phyloP scores from a whole-genome alignment of 345 rosid species.

The Firmiana major region DNA sequence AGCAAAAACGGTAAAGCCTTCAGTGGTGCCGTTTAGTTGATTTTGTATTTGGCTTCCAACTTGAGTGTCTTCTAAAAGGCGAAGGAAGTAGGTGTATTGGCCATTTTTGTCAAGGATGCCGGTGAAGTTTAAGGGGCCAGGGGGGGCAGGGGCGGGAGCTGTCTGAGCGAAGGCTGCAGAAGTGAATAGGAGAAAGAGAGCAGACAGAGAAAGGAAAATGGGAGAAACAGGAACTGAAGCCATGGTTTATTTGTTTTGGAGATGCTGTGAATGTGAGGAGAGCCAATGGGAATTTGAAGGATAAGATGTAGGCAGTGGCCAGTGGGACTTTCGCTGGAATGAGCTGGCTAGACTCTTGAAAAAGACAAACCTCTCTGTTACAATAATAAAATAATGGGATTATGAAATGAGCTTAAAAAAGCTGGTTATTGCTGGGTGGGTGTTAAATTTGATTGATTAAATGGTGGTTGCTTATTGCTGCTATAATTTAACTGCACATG shows the following conservation, averaged over 20 bases:
- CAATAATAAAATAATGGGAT: background rate
- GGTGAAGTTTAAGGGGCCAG: slow-evolving; percentile 67
- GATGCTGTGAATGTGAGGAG: slow-evolving; percentile 20
- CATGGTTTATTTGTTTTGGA: slow-evolving; percentile 30
- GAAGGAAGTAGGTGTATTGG: slow-evolving; percentile 57
- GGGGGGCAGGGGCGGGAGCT: slow-evolving; percentile 57
- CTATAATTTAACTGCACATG: too few relatives aligned
- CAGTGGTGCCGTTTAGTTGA: slow-evolving; percentile 68
- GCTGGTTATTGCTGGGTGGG: background rate
- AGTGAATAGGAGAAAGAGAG: slow-evolving; percentile 36
- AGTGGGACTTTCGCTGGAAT: slow-evolving; percentile 40
- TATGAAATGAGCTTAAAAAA: background rate
- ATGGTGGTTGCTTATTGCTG: background rate
- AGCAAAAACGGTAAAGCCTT: slow-evolving; percentile 78
- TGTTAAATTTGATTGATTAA: background rate
- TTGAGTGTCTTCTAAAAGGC: slow-evolving; percentile 52
- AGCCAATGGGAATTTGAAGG: slow-evolving; percentile 25
- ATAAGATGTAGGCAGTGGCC: slow-evolving; percentile 17
- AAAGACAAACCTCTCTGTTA: slow-evolving; percentile 1
- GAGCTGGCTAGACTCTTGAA: slow-evolving; percentile 37
- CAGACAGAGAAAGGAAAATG: slow-evolving; percentile 16
- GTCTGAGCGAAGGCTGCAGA: slow-evolving; percentile 29
- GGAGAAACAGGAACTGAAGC: slow-evolving; percentile 31
- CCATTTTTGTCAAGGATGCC: slow-evolving; percentile 66
- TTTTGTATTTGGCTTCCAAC: slow-evolving; percentile 46